Conservation (phyloP, 371 early-diverging fungal species). For the Apophysomyces elegans region DNA sequence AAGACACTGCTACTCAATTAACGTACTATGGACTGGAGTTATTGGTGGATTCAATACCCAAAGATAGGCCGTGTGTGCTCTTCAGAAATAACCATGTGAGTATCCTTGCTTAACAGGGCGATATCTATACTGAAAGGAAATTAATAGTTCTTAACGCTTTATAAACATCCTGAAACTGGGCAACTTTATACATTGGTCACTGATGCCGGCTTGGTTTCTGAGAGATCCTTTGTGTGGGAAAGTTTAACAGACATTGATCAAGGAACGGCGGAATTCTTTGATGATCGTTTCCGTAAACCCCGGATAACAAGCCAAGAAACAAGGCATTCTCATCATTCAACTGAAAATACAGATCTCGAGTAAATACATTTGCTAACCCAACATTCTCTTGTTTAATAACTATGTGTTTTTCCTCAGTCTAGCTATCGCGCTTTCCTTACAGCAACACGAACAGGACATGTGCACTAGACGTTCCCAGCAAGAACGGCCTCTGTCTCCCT, state of each 20-base stretch:
- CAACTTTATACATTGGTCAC: constrained; percentile 84
- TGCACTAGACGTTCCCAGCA: neutral
- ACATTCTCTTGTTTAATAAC: constrained; percentile 7
- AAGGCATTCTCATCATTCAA: constrained; percentile 1
- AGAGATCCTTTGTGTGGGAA: constrained; percentile 77
- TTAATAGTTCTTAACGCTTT: constrained; percentile 78
- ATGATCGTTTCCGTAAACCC: constrained; percentile 59
- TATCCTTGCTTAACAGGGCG: neutral
- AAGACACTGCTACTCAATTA: constrained; percentile 80
- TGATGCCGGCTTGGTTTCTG: constrained; percentile 79
- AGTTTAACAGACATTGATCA: constrained; percentile 73
- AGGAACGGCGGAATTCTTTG: constrained; percentile 65
- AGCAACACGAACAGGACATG: constrained; percentile 58
- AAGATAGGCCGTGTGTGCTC: constrained; percentile 70
- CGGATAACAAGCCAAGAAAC: constrained; percentile 32
- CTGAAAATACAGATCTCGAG: constrained; percentile 28
- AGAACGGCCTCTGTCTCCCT: neutral
- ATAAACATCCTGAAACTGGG: constrained; percentile 61
- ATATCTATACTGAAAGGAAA: neutral
- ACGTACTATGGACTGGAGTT: constrained; percentile 78
- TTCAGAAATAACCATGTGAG: constrained; percentile 93
- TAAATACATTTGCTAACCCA: constrained; percentile 16
- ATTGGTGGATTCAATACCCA: constrained; percentile 66
- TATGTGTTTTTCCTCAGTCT: constrained; percentile 40
- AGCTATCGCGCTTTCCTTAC: constrained; percentile 62